Conservation (phyloP, 306 rosid genomes). For the Glycyrrhiza uralensis region DNA sequence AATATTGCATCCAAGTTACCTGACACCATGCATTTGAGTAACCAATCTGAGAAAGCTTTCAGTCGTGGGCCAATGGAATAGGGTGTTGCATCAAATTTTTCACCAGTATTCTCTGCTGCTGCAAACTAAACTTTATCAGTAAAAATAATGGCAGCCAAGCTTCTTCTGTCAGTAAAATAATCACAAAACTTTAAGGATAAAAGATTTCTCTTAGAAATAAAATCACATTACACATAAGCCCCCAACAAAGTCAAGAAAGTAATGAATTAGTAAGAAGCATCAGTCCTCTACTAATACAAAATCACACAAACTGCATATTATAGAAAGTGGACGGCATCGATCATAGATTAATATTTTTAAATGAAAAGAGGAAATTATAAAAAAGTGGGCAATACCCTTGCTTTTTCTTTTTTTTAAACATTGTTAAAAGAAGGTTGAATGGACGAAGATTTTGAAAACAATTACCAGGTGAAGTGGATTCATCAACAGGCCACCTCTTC, state of each 20-base stretch:
- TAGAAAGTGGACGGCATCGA: too few species aligned
- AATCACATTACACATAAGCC: background rate
- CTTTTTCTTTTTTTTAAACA: background rate
- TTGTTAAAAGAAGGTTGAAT: background rate
- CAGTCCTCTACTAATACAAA: background rate
- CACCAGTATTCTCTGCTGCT: conserved; percentile 38
- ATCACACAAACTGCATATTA: background rate
- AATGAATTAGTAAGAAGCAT: background rate
- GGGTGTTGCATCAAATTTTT: conserved; percentile 33
- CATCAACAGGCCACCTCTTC: conserved; percentile 36
- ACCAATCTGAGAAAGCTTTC: conserved; percentile 76
- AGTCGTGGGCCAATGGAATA: conserved; percentile 55
- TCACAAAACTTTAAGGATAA: background rate
- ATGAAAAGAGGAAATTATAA: background rate
- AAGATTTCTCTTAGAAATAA: background rate
- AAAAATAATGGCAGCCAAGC: background rate
- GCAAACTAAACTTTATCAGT: background rate
- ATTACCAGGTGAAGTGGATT: conserved; percentile 57
- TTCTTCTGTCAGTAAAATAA: conserved; percentile 3
- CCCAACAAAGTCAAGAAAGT: too few species aligned
- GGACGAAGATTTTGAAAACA: background rate
- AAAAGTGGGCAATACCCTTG: background rate
- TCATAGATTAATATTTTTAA: background rate
- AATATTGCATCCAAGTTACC: conserved; percentile 64
- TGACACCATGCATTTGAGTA: conserved; percentile 51